Evolutionary conservation across 2,329 filamentous ascomycete species (phyloP), one percentile per base, ranked within the genome.

Genomic region (Epichloe gansuensis): DNA sequence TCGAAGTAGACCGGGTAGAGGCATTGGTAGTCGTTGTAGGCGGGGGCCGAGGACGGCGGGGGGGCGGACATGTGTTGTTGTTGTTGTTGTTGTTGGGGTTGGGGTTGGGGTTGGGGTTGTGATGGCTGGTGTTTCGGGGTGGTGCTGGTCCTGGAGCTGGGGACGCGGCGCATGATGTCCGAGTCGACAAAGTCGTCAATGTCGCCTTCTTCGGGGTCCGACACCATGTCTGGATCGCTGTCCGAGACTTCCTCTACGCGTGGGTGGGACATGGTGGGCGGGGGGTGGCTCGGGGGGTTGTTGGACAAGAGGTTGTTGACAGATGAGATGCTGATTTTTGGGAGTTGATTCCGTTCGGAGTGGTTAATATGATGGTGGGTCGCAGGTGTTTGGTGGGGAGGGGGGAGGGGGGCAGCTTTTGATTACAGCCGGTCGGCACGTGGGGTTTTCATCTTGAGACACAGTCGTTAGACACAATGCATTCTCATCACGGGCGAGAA

Each of bases 1-100:
- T 96, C 91, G 64, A 98, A 98, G 77, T 98, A 98, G 54, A 97
- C 73, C 0, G 93, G 91, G 72, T 98, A 98, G 27, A 98, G 76
- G 69, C 88, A 91, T 68, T 93, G 86, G 73, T 83, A 95, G 69
- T 81, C 74, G 64, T 85, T 87, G 68, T 88, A 84, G 60, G 74
- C 71, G 57, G 71, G 56, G 27, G 55, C 58, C 23, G 57, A 61
- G 65, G 53, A 57, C 58, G 53, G 60, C 64, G 40, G 54, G 50
- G 17, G 17, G 48, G 53, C 66, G 57, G 51, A 31, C 45, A 49
- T 60, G 49, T 46, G 62, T 50, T 48, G 55, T 49, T 12, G 64
- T 54, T 44, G 66, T 61, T 44, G 66, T 58, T 50, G 47, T 25
- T 34, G 39, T 11, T n/a, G 40, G 2, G 5, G 25, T 25, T 17